Evolutionary conservation across 2,329 filamentous ascomycete species (phyloP).

Genomic region (Raffaelea albimanens): DNA sequence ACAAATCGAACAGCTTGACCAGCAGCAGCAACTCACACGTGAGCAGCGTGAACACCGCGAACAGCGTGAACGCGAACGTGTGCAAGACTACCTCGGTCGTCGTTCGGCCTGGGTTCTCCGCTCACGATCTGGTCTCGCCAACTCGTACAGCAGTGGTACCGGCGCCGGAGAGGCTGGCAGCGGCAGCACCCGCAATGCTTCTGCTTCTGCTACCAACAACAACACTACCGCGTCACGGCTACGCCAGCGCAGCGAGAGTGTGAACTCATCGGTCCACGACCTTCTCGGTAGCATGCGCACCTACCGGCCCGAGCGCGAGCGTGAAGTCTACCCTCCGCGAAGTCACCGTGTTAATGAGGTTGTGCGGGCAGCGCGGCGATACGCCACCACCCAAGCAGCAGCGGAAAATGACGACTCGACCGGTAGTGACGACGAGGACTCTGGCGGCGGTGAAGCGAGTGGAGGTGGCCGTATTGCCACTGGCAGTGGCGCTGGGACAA

Average conservation of each 20-base stretch:
- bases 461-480: no score
- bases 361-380: background rate
- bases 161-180: background rate
- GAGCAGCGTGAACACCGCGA: conserved; percentile 1
- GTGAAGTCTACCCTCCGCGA: conserved; percentile 22
- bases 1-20: background rate
- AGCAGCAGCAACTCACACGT: background rate
- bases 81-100: conserved; percentile 1
- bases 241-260: conserved; percentile 25
- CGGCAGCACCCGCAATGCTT: conserved; percentile 1
- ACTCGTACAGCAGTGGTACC: no score
- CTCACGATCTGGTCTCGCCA: conserved; percentile 1
- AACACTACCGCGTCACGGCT: conserved; percentile 13
- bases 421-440: background rate
- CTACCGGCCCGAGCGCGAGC: no score
- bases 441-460: background rate
- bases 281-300: conserved; percentile 27
- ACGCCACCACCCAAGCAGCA: background rate
- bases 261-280: conserved; percentile 29
- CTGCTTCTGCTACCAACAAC: background rate
- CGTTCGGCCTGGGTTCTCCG: conserved; percentile 5
- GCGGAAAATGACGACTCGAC: conserved; percentile 4
- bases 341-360: no score
- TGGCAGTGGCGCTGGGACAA: no score
- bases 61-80: background rate